Evolutionary conservation across 176 grass and related monocot genomes (phyloP).

Genomic region (Avena eriantha): DNA sequence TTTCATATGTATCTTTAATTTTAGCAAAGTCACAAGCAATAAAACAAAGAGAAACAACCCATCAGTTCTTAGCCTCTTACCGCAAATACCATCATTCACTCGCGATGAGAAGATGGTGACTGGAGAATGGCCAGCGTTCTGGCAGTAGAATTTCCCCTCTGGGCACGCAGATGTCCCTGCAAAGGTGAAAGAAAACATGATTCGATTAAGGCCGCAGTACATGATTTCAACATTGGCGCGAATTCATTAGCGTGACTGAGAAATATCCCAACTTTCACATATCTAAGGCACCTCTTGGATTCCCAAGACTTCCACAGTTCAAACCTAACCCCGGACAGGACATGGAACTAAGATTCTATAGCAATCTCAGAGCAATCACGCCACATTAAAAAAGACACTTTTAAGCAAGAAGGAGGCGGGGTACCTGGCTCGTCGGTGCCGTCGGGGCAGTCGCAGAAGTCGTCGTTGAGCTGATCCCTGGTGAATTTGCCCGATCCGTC

Average conservation of each 20-base stretch:
- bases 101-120: conserved; percentile 79
- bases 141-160: conserved; percentile 95
- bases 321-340: not conserved
- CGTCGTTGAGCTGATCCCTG: conserved; percentile 88
- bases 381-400: not conserved
- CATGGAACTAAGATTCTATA: not conserved
- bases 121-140: conserved; percentile 78
- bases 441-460: conserved; percentile 95
- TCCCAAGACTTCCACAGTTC: conserved; percentile 20
- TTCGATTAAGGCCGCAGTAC: not conserved
- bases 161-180: conserved; percentile 95
- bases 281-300: not conserved
- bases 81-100: conserved; percentile 94
- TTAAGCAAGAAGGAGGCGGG: not conserved
- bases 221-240: not conserved
- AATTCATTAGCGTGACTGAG: not conserved
- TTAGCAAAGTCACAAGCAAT: conserved; percentile 9
- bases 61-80: conserved; percentile 53
- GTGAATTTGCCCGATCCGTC: conserved; percentile 87
- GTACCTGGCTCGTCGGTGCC: conserved; percentile 97
- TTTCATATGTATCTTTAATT: not conserved
- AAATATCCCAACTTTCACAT: conserved; percentile 16
- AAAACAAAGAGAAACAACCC: not conserved
- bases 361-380: not conserved
- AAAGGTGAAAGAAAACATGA: conserved; percentile 24